Evolutionary conservation across 208 protist genomes (phyloP), one percentile per base, ranked within the genome.

Genomic region (Kentomonas sorsogonicus): DNA sequence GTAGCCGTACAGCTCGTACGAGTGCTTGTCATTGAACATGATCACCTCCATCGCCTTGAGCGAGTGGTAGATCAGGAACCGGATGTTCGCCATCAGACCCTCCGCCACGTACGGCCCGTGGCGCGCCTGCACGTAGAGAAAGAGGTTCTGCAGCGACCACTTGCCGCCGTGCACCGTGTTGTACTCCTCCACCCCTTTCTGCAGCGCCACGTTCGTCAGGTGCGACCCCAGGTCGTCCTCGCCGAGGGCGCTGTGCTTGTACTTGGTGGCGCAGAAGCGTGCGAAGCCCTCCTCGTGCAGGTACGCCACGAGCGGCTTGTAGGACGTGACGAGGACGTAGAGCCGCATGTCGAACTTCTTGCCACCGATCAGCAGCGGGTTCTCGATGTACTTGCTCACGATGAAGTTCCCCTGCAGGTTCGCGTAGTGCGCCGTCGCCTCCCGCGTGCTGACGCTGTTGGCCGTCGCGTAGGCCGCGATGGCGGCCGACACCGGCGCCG

Each of bases 1-100:
- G 57, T 97, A 98, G 18, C 98, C 98, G 77, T 98, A 99, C 16
- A 97, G 61, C 69, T 99, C 98, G 79, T 98, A 99, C 60, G 89
- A 98, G 65, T 96, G 84, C 54, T 79, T 82, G 65, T 98, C 96
- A 53, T 97, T 96, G 56, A 96, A 97, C 48, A 98, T 94, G 3
- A 96, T 77, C 43, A 72, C 58, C 54, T 96, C 87, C 68, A 93
- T 82, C 11, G 93, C 86, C 53, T 79, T 77, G 11, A 98, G 78
- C 10, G 91, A 96, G 60, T 97, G 86, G 39, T 85, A 85, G 47
- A 98, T 96, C 30, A 98, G 69, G 56, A 90, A 94, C 33, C 97
- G 63, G 53, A 98, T 98, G 54, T 84, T 82, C 11, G 48, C 51
- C 61, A 95, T 84, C 34, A 98, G 69, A 15, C 77, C 71, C 60